Evolutionary conservation across 192 early-diverging fungal species (phyloP), one percentile per base, ranked within the genome.

Genomic region (Pilaira anomala): DNA sequence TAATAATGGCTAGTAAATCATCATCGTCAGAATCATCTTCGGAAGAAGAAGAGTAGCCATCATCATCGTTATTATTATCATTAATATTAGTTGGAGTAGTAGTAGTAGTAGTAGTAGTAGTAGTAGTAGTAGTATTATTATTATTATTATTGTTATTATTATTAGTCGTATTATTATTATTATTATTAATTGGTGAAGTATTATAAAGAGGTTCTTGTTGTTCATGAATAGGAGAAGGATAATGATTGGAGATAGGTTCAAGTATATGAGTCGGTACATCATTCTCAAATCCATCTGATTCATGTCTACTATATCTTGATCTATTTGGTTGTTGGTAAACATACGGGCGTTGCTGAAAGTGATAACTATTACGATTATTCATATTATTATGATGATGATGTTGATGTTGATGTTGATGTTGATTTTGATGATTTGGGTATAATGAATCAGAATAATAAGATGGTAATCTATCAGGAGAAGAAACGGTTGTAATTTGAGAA

Each of bases 401-500:
- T 45, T 45, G 18, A 13, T 45, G 18, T 14, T 45, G 44, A 13
- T 45, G 18, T 16, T 45, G 44, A 18, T 45, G 44, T 16, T 33
- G 30, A 33, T 45, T 4, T 16, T 46, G 45, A 19, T 46, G 53
- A 5, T 24, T 9, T 49, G 18, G 21, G 5, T 49, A 24, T 48
- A 48, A 58, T 6, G 39, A 16, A 19, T 54, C 11, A 3, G 36
- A 12, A 14, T 11, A 22, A 42, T 36, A 42, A 0, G 56, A 58
- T 4, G 36, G 40, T 14, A 58, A 42, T 14, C 56, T 28, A 13
- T 63, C 62, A 3, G 48, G 62, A 3, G 48, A 40, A 25, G 71
- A 66, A 18, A 44, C 36, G 2, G 42, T 57, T 26, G 63, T 71
- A 13, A 48, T 55, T 11, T 65, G 19, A 11, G 69, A 72, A 1